These are phyloP conservation scores for Liriodendron chinense DNA, from an alignment of 164 flowering plant species.

Conservation along the genomic window DNA sequence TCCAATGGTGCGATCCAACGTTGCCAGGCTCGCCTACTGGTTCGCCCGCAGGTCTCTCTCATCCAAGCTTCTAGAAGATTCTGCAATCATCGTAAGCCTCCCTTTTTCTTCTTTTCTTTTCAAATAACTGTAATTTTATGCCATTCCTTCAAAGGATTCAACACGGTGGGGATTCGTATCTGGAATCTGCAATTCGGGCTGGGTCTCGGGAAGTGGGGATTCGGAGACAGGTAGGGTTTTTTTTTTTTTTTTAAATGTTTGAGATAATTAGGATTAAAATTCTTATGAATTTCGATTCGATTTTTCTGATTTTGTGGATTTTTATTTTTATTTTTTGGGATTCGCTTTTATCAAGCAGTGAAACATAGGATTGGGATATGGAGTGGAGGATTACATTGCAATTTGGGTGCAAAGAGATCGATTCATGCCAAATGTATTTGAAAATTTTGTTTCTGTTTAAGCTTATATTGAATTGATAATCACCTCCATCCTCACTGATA, in stretches of 20 bases:
- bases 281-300: neutral
- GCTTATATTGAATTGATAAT: neutral
- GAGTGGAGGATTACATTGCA: slow-evolving; percentile 28
- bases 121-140: neutral
- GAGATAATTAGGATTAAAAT: neutral
- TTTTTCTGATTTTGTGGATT: neutral
- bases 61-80: slow-evolving; percentile 13
- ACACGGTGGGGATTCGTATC: slow-evolving; percentile 32
- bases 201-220: slow-evolving; percentile 17
- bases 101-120: slow-evolving; percentile 2
- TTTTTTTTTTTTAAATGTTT: neutral
- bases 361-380: slow-evolving; percentile 22
- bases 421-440: slow-evolving; percentile 67
- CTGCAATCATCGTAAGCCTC: slow-evolving; percentile 19
- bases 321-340: slow-evolving; percentile 4
- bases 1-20: slow-evolving; percentile 53
- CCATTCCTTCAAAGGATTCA: slow-evolving; percentile 6
- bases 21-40: slow-evolving; percentile 35
- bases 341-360: slow-evolving; percentile 15
- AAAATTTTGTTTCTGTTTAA: neutral
- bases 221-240: slow-evolving; percentile 18
- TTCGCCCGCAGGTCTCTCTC: slow-evolving; percentile 34
- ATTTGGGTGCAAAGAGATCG: slow-evolving; percentile 32
- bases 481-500: neutral
- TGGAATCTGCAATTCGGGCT: slow-evolving; percentile 20